Evolutionary conservation across 495 filamentous ascomycete genomes (phyloP).

Genomic region (Penicillium tannophilum): DNA sequence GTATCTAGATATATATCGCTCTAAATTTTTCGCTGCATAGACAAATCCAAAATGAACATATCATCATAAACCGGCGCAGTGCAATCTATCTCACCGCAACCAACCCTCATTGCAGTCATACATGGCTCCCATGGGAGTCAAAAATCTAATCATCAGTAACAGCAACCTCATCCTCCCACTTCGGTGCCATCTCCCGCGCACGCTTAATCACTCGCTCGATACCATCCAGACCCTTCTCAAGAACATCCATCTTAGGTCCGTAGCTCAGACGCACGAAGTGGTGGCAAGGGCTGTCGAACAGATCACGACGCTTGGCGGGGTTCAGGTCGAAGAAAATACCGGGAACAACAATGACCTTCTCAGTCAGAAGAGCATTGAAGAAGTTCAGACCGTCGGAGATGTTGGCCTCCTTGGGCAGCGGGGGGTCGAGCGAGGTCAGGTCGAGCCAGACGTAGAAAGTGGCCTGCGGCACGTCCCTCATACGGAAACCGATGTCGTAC

Average conservation of each 20-base stretch:
- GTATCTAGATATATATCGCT: background rate
- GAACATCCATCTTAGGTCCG: conserved; percentile 84
- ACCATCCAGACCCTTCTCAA: conserved; percentile 82
- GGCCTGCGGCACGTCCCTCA: conserved; percentile 77
- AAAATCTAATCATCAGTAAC: conserved; percentile 41
- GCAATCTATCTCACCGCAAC: background rate
- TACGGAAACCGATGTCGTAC: conserved; percentile 78
- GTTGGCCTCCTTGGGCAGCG: conserved; percentile 48
- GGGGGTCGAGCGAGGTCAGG: conserved; percentile 51
- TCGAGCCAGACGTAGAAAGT: conserved; percentile 93
- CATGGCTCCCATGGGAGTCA: background rate
- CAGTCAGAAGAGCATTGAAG: conserved; percentile 87
- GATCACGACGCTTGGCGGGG: conserved; percentile 81
- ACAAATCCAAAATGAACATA: background rate
- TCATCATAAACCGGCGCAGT: background rate
- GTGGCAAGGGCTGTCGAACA: conserved; percentile 95
- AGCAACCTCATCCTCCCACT: conserved; percentile 46
- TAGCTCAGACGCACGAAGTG: conserved; percentile 93
- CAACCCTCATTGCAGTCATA: background rate
- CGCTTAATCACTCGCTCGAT: conserved; percentile 74
- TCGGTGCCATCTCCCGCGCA: conserved; percentile 36
- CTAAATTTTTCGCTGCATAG: conserved; percentile 1
- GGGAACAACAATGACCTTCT: conserved; percentile 94
- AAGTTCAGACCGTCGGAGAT: conserved; percentile 95
- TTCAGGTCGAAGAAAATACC: conserved; percentile 87